Base-by-base conservation (phyloP, 306 rosid genomes). In the Alnus rubra region DNA sequence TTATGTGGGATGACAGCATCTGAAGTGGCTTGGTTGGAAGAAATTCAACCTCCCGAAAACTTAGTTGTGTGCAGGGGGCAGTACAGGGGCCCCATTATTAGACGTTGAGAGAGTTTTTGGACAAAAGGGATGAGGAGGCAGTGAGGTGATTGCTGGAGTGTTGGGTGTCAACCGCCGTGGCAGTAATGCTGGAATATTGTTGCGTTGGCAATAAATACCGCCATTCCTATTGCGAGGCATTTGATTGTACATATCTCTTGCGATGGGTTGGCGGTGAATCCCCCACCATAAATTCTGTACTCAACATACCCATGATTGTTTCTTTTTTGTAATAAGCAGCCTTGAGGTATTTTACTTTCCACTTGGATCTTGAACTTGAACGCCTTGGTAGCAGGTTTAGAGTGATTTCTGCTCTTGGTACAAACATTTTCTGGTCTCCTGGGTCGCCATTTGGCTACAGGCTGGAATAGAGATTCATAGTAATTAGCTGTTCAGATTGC, bases 11-110 rank as follows among this genome's bases (percentile, higher is more conserved):
- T 67, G 28, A 56, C 67, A 76, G 37, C 74, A 18, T 79, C 82
- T 49, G 88, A 85, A 59, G n/a, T 85, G 33, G 65, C 76, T 65
- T 85, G 86, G 88, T 68, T 85, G 72, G 88, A 79, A 51, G 86
- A 75, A 76, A 79, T 73, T 73, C 86, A 82, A 51, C 82, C 77
- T 10, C 88, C 88, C 1, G 76, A 79, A 47, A 73, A 30, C 74
- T 63, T 85, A 74, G 81, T 81, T 49, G 81, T 85, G 55, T 45
- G 33, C 74, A 82, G 78, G 68, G 86, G 88, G 28, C 42, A 19
- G 45, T 85, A 85, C 84, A 82, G 19, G 74, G 88, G 86, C 79
- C 88, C 88, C 80, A 44, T 28, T 51, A 79, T 85, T 49, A 82
- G 71, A 77, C 74, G 50, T 14, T 85, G 86, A 85, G 71, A 73